Percentiles rank a stretch among this genome's conserved stretches.
phyloP scores from a whole-genome alignment of 805 yeast genomes.

The Ogataea zsoltii region DNA sequence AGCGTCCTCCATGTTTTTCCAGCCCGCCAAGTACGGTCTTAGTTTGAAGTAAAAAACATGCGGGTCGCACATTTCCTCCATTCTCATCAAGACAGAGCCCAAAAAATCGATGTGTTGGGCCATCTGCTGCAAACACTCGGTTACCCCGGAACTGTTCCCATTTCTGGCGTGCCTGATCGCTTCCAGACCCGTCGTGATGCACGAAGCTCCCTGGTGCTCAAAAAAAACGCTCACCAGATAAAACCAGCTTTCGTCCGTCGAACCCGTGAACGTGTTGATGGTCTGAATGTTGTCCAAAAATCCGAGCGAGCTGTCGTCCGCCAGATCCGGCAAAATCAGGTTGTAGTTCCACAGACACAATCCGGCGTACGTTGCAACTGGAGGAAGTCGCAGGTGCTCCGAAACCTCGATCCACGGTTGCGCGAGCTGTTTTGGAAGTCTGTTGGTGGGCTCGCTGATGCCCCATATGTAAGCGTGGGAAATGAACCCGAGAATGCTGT shows the following conservation, averaged over 20 bases:
- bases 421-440: conserved; percentile 67
- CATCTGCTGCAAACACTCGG: conserved; percentile 53
- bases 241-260: conserved; percentile 92
- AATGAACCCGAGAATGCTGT: conserved; percentile 73
- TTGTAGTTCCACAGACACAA: conserved; percentile 87
- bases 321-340: conserved; percentile 49
- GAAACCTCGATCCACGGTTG: conserved; percentile 65
- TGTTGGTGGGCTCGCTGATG: conserved; percentile 57
- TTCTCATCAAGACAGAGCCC: conserved; percentile 70
- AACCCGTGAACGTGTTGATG: conserved; percentile 83
- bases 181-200: conserved; percentile 64
- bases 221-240: conserved; percentile 85
- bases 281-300: conserved; percentile 72
- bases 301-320: conserved; percentile 30
- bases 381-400: conserved; percentile 70
- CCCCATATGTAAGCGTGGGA: conserved; percentile 94
- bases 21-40: conserved; percentile 90
- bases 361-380: conserved; percentile 86
- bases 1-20: conserved; percentile 87
- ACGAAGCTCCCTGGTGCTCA: conserved; percentile 77
- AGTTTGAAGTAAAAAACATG: conserved; percentile 84
- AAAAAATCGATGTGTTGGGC: conserved; percentile 76
- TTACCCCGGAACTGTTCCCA: conserved; percentile 43
- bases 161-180: conserved; percentile 59
- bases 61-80: conserved; percentile 96